phyloP scores from a whole-genome alignment of 257 asterid species.

The Solanum ahanhuiri region DNA sequence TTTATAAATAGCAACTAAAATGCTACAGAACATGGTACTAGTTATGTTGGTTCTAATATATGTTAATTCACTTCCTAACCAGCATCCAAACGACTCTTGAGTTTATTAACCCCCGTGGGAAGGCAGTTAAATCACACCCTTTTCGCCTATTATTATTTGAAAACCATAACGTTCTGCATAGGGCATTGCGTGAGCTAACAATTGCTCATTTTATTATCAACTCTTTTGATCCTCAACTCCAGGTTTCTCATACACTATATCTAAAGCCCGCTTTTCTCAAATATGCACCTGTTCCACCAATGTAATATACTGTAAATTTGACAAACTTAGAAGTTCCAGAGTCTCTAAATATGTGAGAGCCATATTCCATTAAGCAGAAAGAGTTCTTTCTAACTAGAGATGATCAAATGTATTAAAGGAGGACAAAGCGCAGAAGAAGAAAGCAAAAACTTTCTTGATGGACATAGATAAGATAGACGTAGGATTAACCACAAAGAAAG shows the following conservation, averaged over 20 bases:
- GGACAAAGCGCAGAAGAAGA: neutral
- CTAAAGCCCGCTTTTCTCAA: neutral
- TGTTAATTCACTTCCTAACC: neutral
- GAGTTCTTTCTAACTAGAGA: neutral
- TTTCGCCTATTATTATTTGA: neutral
- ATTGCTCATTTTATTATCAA: neutral
- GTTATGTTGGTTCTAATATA: neutral
- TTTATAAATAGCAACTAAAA: neutral
- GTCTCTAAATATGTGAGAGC: neutral
- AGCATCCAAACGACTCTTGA: neutral
- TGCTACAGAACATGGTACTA: neutral
- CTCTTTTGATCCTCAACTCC: neutral
- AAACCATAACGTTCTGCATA: neutral
- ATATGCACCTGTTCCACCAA: neutral
- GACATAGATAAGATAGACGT: neutral
- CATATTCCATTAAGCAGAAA: neutral
- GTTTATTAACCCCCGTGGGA: neutral
- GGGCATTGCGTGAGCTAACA: neutral
- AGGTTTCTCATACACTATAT: neutral
- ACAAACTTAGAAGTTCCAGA: neutral
- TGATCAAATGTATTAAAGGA: neutral
- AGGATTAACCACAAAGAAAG: neutral
- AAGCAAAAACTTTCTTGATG: neutral
- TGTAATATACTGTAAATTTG: neutral
- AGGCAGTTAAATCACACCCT: neutral